A percentile compares a stretch with the other conserved stretches of the same genome.
Conservation (phyloP, 2,329 filamentous ascomycete genomes). For the Apiospora kogelbergensis region DNA sequence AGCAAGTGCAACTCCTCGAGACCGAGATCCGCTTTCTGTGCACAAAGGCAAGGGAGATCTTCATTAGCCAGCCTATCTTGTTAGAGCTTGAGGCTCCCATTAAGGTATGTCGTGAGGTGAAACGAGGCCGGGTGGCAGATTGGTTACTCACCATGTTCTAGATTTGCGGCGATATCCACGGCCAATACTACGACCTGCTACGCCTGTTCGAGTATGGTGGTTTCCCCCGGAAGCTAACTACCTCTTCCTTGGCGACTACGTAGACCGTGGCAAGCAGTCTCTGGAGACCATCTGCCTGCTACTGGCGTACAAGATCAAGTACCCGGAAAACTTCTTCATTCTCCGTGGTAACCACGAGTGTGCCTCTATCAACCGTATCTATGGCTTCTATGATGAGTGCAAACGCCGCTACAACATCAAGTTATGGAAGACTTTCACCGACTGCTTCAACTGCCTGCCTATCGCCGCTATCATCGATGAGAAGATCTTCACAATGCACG, state of each 20-base stretch:
- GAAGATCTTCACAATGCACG: conserved; percentile 99
- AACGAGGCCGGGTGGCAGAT: conserved; percentile 2
- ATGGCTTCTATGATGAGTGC: conserved; percentile 99
- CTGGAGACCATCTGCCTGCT: conserved; percentile 97
- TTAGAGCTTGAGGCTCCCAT: conserved; percentile 97
- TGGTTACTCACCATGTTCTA: conserved; percentile 38
- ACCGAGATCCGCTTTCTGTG: conserved; percentile 95
- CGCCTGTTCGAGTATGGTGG: conserved; percentile 98
- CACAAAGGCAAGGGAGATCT: conserved; percentile 98
- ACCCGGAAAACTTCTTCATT: conserved; percentile 99
- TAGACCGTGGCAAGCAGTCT: conserved; percentile 98
- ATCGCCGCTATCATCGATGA: conserved; percentile 99
- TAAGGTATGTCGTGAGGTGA: conserved; percentile 67
- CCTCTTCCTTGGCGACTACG: conserved; percentile 98
- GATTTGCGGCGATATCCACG: conserved; percentile 99
- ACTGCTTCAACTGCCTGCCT: conserved; percentile 98
- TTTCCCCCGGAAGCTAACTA: conserved; percentile 98
- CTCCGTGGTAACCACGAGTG: conserved; percentile 98
- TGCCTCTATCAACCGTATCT: conserved; percentile 97
- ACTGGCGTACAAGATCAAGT: conserved; percentile 99
- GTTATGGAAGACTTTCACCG: conserved; percentile 99
- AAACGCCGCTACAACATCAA: conserved; percentile 99
- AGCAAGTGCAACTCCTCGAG: conserved; percentile 96
- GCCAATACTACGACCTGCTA: conserved; percentile 97
- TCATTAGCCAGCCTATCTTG: conserved; percentile 98